phyloP scores from a whole-genome alignment of 768 basidiomycete genomes.

The Gloeophyllum trabeum region DNA sequence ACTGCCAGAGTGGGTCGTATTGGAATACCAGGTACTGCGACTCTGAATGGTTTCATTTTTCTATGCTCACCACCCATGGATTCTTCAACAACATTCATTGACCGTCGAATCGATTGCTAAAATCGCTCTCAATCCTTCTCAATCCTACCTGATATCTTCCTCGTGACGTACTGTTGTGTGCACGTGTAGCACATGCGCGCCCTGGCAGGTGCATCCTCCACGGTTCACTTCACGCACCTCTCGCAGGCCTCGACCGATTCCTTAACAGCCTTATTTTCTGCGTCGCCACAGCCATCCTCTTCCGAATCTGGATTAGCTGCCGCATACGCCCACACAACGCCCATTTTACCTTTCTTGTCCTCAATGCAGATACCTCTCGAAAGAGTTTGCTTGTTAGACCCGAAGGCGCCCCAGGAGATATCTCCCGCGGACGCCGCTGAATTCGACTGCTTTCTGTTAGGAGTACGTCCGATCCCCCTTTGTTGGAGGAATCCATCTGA shows the following conservation, averaged over 20 bases:
- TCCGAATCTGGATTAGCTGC: conserved; percentile 8
- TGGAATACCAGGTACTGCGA: conserved; percentile 77
- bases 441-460: conserved; percentile 89
- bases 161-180: too few relatives aligned
- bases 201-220: conserved; percentile 52
- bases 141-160: conserved; percentile 2
- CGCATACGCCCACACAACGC: conserved; percentile 30
- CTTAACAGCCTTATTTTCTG: conserved; percentile 26
- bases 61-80: too few relatives aligned
- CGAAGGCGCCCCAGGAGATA: conserved; percentile 62
- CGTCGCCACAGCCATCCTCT: conserved; percentile 8
- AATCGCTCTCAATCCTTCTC: conserved; percentile 1
- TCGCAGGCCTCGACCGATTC: conserved; percentile 57
- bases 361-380: conserved; percentile 28
- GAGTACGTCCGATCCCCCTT: conserved; percentile 34
- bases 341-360: conserved; percentile 53
- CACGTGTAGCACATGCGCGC: conserved; percentile 67
- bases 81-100: not conserved
- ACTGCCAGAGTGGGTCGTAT: conserved; percentile 82
- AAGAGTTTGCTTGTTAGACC: conserved; percentile 88
- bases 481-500: not conserved
- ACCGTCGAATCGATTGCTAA: conserved; percentile 1
- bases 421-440: conserved; percentile 69
- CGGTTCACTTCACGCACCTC: conserved; percentile 79
- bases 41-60: not conserved